phyloP scores from a whole-genome alignment of 2,329 filamentous ascomycete species.

The Colletotrichum sp. region DNA sequence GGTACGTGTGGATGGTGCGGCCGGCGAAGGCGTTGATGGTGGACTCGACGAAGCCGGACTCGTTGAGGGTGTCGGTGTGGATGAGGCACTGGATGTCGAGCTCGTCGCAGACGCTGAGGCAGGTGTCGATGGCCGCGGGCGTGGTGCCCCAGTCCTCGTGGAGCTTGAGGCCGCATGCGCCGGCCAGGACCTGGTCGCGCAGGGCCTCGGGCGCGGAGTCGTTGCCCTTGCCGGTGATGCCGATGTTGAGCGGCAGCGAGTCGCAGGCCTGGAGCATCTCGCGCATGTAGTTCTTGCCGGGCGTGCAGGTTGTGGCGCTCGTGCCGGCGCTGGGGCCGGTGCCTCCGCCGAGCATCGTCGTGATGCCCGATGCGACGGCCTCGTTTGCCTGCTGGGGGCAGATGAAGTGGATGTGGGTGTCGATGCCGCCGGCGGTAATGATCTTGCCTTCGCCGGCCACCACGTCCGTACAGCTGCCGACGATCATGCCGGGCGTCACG shows the following conservation, averaged over 20 bases:
- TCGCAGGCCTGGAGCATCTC: constrained; percentile 93
- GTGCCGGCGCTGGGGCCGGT: constrained; percentile 90
- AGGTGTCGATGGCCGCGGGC: constrained; percentile 88
- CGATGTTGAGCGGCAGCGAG: constrained; percentile 80
- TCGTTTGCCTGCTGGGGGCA: constrained; percentile 92
- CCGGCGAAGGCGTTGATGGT: constrained; percentile 85
- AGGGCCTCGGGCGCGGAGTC: constrained; percentile 75
- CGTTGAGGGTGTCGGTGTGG: constrained; percentile 95
- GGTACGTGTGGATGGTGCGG: constrained; percentile 93
- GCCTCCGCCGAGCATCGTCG: constrained; percentile 88
- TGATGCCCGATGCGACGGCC: constrained; percentile 83
- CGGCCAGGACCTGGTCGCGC: constrained; percentile 80
- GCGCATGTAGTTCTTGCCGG: constrained; percentile 80
- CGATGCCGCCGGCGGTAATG: constrained; percentile 86
- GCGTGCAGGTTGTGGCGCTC: constrained; percentile 92
- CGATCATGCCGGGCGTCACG: constrained; percentile 77
- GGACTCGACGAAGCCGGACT: constrained; percentile 95
- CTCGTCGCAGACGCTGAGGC: constrained; percentile 85
- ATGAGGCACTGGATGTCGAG: constrained; percentile 93
- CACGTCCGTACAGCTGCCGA: constrained; percentile 90
- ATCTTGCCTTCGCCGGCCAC: constrained; percentile 91
- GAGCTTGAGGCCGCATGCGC: constrained; percentile 88
- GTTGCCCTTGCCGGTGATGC: constrained; percentile 93
- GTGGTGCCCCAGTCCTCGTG: constrained; percentile 97
- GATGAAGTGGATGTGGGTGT: constrained; percentile 93